These are phyloP conservation scores for Mentha longifolia DNA, from an alignment of 257 asterid genomes.

Conservation along the genomic window DNA sequence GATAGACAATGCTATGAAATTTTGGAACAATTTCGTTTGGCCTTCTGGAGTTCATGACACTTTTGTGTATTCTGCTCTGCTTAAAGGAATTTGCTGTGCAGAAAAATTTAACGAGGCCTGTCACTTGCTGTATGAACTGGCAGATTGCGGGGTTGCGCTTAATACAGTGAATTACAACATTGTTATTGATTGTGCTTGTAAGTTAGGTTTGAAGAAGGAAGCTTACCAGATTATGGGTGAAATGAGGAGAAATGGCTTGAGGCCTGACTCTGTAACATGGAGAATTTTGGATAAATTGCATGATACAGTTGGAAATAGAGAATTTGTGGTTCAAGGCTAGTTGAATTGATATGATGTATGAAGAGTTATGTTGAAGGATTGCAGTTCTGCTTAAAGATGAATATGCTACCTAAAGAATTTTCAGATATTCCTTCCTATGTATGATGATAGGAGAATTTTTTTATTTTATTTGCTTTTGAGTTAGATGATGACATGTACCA, in stretches of 20 bases:
- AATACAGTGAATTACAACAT: conserved; percentile 75
- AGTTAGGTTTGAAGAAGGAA: conserved; percentile 70
- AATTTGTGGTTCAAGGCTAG: not conserved
- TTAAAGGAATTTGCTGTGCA: conserved; percentile 68
- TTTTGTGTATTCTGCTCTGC: conserved; percentile 71
- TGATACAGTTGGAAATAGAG: not conserved
- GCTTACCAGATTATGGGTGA: conserved; percentile 81
- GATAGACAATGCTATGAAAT: conserved; percentile 67
- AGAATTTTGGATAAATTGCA: conserved; percentile 80
- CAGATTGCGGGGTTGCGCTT: conserved; percentile 66
- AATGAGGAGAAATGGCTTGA: conserved; percentile 76
- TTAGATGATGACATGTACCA: conserved; percentile 1
- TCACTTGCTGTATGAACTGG: conserved; percentile 73
- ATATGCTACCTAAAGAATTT: not conserved
- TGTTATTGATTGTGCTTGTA: conserved; percentile 66
- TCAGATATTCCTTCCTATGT: not conserved
- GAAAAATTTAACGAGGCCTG: conserved; percentile 67
- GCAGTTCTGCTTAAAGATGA: not conserved
- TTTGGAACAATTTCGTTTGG: conserved; percentile 75
- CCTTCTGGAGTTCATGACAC: conserved; percentile 73
- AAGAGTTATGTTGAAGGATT: not conserved
- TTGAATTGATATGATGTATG: not conserved
- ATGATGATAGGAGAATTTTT: not conserved
- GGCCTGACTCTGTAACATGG: conserved; percentile 87
- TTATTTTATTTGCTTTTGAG: not conserved